A percentile compares a stretch with the other conserved stretches of the same genome.
These are phyloP conservation scores for Fraxinus albicans DNA, from an alignment of 305 asterid species.

Conservation along the genomic window DNA sequence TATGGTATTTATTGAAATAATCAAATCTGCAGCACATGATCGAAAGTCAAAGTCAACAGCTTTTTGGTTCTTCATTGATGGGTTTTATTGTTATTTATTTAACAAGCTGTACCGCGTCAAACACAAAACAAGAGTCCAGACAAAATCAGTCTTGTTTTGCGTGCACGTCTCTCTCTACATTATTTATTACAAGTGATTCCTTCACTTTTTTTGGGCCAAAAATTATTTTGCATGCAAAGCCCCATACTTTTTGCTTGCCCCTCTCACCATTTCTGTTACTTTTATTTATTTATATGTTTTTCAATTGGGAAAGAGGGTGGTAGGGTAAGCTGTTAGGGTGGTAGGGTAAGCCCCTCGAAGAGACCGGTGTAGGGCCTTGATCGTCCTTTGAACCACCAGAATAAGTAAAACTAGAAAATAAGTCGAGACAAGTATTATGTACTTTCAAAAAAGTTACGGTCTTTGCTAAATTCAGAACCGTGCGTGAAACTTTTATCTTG, in stretches of 20 bases:
- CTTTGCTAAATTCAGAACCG: neutral
- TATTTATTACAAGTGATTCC: slow-evolving; percentile 2
- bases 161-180: slow-evolving; percentile 37
- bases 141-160: slow-evolving; percentile 56
- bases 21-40: slow-evolving; percentile 39
- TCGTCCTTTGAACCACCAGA: neutral
- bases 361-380: neutral
- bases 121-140: slow-evolving; percentile 41
- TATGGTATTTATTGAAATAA: neutral
- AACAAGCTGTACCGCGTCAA: slow-evolving; percentile 52
- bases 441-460: neutral
- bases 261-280: neutral
- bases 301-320: neutral
- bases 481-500: neutral
- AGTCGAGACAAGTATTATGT: neutral
- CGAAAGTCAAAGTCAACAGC: slow-evolving; percentile 67
- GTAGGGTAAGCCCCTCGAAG: too few relatives aligned
- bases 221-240: slow-evolving; percentile 13
- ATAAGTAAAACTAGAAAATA: neutral
- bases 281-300: neutral
- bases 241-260: neutral
- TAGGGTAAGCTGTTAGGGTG: neutral
- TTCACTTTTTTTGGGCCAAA: slow-evolving; percentile 10
- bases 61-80: slow-evolving; percentile 21
- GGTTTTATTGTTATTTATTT: slow-evolving; percentile 12